Evolutionary conservation across 441 rosid species (phyloP), one percentile per base, ranked within the genome.

Genomic region (Euphorbia schlechtendalii): DNA sequence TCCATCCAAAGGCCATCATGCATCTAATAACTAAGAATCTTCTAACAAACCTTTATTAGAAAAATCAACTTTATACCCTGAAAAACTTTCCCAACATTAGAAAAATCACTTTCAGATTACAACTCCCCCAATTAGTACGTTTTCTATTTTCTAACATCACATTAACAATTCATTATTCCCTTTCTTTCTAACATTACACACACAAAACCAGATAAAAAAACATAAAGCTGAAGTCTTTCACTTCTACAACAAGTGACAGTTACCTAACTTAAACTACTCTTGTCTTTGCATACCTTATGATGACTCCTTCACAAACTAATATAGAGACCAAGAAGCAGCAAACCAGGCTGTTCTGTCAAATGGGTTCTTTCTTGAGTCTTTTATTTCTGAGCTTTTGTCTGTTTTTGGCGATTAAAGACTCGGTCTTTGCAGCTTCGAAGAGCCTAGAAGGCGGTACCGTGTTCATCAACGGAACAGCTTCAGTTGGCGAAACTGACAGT

Each of bases 401-500:
- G 25, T 45, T 12, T 20, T 74, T 71, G 86, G 2, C 52, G 34
- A 40, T 41, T 54, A 25, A 41, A 53, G 46, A 61, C 36, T 46
- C 68, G 2, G 59, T 22, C 4, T 51, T 32, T 21, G 65, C 27
- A 45, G 68, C 22, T 64, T 43, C 76, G 49, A 28, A 43, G 56
- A 54, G 59, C 9, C 5, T 20, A 8, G 46, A 69, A 2, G 82
- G 87, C 27, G 82, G 87, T 30, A 62, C 58, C 8, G 83, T 81
- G 43, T 64, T 69, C 64, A 70, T 83, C 74, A 69, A 79, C 66
- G 78, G 78, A 61, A 65, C 70, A 62, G 59, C 62, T 40, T 45
- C 77, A 22, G 56, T 74, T 51, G 86, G 74, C 25, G 58, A 13
- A 61, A 80, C 83, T 8, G 84, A 84, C 34, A 32, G 68, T 2